Percentiles rank a stretch among this genome's conserved stretches.
These are phyloP conservation scores for Xylaria multiplex DNA, from an alignment of 2,329 filamentous ascomycete genomes.

Conservation along the genomic window DNA sequence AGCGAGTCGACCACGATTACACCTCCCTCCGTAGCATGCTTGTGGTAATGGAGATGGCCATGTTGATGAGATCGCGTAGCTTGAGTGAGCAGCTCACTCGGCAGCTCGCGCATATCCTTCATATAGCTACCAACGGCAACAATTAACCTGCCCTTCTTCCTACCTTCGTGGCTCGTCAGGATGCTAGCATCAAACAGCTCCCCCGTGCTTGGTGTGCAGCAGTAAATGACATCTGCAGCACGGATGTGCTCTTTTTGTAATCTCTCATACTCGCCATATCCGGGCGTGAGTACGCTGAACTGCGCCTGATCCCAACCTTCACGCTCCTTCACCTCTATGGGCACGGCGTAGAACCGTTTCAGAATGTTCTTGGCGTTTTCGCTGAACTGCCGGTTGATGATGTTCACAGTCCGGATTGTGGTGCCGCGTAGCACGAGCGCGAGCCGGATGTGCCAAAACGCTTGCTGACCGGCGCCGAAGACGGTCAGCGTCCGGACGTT, in stretches of 20 bases:
- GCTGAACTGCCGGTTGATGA: constrained; percentile 80
- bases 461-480: constrained; percentile 89
- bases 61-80: constrained; percentile 60
- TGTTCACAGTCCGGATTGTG: constrained; percentile 81
- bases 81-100: constrained; percentile 77
- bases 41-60: constrained; percentile 70
- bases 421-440: constrained; percentile 76
- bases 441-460: constrained; percentile 92
- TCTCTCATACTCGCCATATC: constrained; percentile 73
- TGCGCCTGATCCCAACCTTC: constrained; percentile 74
- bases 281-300: constrained; percentile 74
- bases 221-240: constrained; percentile 83
- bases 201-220: constrained; percentile 80
- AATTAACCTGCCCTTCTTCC: constrained; percentile 76
- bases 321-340: constrained; percentile 56
- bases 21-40: constrained; percentile 70
- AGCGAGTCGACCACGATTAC: constrained; percentile 80
- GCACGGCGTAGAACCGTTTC: constrained; percentile 58
- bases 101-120: constrained; percentile 82
- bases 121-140: constrained; percentile 77
- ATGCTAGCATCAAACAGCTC: constrained; percentile 80
- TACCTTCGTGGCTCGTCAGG: constrained; percentile 76
- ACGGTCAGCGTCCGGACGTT: constrained; percentile 80
- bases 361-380: constrained; percentile 65
- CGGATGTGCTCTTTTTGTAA: constrained; percentile 77